Conservation (phyloP, 2,329 filamentous ascomycete species). For the Akanthomyces muscarius region DNA sequence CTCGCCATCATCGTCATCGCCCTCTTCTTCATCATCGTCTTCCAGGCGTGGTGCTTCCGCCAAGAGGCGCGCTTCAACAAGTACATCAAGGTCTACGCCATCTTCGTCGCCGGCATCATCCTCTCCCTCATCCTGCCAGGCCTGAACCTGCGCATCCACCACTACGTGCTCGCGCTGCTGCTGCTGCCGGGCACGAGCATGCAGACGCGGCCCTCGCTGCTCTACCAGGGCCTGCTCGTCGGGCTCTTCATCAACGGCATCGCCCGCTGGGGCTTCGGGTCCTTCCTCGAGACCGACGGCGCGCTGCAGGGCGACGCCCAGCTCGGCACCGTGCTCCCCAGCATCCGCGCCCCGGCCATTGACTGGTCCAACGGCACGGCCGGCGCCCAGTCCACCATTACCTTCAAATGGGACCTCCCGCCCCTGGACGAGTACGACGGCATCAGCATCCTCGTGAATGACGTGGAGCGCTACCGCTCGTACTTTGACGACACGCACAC, state of each 20-base stretch:
- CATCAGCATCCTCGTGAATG: conserved; percentile 76
- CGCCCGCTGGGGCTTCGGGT: conserved; percentile 89
- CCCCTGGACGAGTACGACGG: conserved; percentile 59
- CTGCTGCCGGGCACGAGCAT: conserved; percentile 84
- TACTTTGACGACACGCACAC: conserved; percentile 59
- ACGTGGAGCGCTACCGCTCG: conserved; percentile 74
- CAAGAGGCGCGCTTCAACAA: conserved; percentile 75
- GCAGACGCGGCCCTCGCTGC: conserved; percentile 76
- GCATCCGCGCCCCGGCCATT: conserved; percentile 45
- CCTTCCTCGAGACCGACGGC: conserved; percentile 76
- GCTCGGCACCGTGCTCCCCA: conserved; percentile 58
- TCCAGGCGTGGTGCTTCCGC: conserved; percentile 82
- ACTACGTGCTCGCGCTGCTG: conserved; percentile 86
- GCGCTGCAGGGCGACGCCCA: conserved; percentile 68
- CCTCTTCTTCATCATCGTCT: conserved; percentile 63
- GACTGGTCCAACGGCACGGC: conserved; percentile 32
- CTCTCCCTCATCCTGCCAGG: conserved; percentile 68
- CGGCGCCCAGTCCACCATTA: conserved; percentile 56
- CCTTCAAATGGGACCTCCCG: conserved; percentile 51
- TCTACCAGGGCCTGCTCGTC: conserved; percentile 86
- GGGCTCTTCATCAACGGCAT: conserved; percentile 93
- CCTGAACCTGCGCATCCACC: conserved; percentile 83
- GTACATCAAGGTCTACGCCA: conserved; percentile 73
- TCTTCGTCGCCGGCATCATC: conserved; percentile 64
- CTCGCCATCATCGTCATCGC: conserved; percentile 72